Base-by-base conservation (phyloP, 176 grass and related monocot species). In the Elymus sibiricus region DNA sequence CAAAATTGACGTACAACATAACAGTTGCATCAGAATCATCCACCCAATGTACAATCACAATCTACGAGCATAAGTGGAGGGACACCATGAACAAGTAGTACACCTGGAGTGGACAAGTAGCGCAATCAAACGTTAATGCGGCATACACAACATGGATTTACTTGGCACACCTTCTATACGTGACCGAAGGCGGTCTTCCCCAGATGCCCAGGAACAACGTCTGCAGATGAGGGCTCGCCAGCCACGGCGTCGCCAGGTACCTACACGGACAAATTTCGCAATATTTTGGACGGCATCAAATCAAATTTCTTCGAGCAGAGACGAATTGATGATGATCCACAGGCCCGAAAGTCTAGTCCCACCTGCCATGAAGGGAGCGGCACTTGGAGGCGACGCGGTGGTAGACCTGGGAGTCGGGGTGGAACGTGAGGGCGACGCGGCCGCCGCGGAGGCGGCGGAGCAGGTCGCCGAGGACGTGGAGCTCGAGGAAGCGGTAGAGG, bases 211-310 rank as follows among this genome's bases (percentile, higher is more conserved):
- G 81, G 87, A 98, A 95, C 51, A 89, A 43, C 12, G 96, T 98
- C 91, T 95, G 96, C 61, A 98, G 82, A 89, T 98, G 96, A 39
- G 96, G 96, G 85, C 93, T 95, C 47, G 96, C 87, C 25, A 98
- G 92, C 96, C 96, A 98, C 63, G 91, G 96, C n/a, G 93, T 98
- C 49, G 87, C 90, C 82, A 95, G 83, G 59, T 98, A 98, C 84
- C 95, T 98, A 63, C 32, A 72, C 77, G 37, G 76, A 3, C 40
- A 62, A 46, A 46, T 11, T 70, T 28, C 2, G 8, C 78, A 17
- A 65, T 10, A 79, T 16, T 22, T 9, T 2, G 62, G 51, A 25
- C 1, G 2, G 7, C 17, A 15, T 60, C 43, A 46, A 37, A 82
- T 27, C 72, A 10, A 42, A 26, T 62, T 44, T 64, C 64, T 11